These are phyloP conservation scores for Fusarium sp. DNA, from an alignment of 2,329 filamentous ascomycete genomes.

Conservation along the genomic window DNA sequence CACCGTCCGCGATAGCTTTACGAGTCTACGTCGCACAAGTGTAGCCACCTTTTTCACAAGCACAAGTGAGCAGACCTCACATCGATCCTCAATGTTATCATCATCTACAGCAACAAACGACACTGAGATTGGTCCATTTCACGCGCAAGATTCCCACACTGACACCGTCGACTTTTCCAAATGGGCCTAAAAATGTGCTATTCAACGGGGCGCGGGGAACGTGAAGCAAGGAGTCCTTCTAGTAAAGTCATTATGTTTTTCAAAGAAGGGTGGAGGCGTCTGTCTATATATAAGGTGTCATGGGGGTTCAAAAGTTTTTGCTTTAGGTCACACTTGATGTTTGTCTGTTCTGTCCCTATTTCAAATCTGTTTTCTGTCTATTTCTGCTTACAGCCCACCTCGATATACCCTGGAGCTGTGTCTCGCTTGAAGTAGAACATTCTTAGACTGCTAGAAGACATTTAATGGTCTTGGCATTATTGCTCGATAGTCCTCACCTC, in stretches of 20 bases:
- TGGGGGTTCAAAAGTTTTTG: constrained; percentile 42
- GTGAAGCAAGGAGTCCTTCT: constrained; percentile 18
- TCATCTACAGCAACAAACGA: constrained; percentile 64
- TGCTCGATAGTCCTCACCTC: neutral
- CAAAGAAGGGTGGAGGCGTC: constrained; percentile 26
- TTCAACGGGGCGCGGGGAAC: neutral
- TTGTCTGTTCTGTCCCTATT: constrained; percentile 13
- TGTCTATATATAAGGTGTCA: constrained; percentile 45
- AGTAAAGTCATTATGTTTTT: constrained; percentile 20
- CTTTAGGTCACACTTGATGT: constrained; percentile 31
- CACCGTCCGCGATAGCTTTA: constrained; percentile 69
- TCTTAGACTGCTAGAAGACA: constrained; percentile 1
- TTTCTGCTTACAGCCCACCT: constrained; percentile 13
- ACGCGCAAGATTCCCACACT: constrained; percentile 44
- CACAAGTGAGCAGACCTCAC: constrained; percentile 65
- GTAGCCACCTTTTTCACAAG: constrained; percentile 72
- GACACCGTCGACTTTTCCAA: constrained; percentile 54
- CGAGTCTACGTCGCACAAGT: constrained; percentile 68
- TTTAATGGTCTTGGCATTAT: neutral
- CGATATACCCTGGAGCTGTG: constrained; percentile 16
- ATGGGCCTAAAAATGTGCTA: constrained; percentile 45
- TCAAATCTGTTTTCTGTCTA: constrained; percentile 5
- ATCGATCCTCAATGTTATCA: constrained; percentile 66
- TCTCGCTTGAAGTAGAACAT: constrained; percentile 4
- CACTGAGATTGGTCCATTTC: constrained; percentile 57